Evolutionary conservation across 1,139 yeast species (phyloP).

Genomic region (Suhomyces terraborum): DNA sequence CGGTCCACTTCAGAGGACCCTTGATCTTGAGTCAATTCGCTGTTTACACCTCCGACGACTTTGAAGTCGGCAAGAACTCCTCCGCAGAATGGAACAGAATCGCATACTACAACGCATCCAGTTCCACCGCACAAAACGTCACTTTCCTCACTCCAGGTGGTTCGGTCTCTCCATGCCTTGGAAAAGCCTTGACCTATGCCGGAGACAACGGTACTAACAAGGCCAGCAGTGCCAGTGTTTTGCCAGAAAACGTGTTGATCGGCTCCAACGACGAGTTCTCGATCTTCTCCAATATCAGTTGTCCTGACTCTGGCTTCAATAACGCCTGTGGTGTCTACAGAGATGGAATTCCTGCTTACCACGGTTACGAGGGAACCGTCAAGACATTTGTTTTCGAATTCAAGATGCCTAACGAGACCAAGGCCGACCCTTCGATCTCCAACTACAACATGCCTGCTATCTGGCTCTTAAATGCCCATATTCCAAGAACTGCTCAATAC

Average conservation of each 20-base stretch:
- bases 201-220: conserved; percentile 69
- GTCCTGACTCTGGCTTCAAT: conserved; percentile 50
- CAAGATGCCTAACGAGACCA: conserved; percentile 76
- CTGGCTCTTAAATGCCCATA: conserved; percentile 92
- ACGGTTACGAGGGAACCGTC: conserved; percentile 77
- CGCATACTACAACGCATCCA: conserved; percentile 62
- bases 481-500: conserved; percentile 92
- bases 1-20: conserved; percentile 96
- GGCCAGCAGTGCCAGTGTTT: conserved; percentile 62
- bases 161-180: conserved; percentile 75
- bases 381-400: conserved; percentile 91
- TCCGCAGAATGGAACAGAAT: conserved; percentile 71
- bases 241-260: conserved; percentile 60
- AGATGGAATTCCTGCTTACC: conserved; percentile 83
- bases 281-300: conserved; percentile 70
- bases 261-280: conserved; percentile 74
- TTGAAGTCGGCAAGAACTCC: conserved; percentile 31
- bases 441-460: conserved; percentile 91
- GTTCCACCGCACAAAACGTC: conserved; percentile 60
- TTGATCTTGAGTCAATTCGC: conserved; percentile 77
- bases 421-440: conserved; percentile 41
- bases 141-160: conserved; percentile 85
- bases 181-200: conserved; percentile 83
- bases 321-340: conserved; percentile 88
- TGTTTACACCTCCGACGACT: conserved; percentile 33